phyloP scores from a whole-genome alignment of 176 grass and related monocot genomes.

The Neostapfia colusana region DNA sequence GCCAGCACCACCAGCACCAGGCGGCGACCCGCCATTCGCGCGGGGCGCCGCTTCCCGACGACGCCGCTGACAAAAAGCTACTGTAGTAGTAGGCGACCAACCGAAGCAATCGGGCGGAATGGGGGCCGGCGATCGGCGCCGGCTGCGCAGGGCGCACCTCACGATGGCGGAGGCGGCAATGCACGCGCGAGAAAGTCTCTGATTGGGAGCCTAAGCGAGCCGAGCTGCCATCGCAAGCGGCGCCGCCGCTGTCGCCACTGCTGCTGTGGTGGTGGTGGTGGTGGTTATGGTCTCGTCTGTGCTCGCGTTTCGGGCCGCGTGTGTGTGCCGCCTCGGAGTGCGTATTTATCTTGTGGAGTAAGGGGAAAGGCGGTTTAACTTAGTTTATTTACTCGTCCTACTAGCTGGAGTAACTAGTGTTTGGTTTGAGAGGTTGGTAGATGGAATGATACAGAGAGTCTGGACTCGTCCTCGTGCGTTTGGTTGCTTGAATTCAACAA shows the following conservation, averaged over 20 bases:
- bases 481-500: too few relatives aligned
- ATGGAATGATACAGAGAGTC: too few relatives aligned
- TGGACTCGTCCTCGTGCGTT: too few relatives aligned
- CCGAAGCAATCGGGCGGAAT: background rate
- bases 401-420: too few relatives aligned
- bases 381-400: background rate
- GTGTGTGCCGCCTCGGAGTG: conserved; percentile 40
- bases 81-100: background rate
- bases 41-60: background rate
- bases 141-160: background rate
- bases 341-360: conserved; percentile 50
- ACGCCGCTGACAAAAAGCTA: background rate
- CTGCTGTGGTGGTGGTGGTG: background rate
- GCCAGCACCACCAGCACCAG: background rate
- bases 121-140: background rate
- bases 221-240: background rate
- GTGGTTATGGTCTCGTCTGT: background rate
- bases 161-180: conserved; percentile 17
- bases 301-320: conserved; percentile 38
- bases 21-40: conserved; percentile 40
- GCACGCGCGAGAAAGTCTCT: background rate
- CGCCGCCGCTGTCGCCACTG: background rate
- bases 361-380: conserved; percentile 6
- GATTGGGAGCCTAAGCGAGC: background rate
- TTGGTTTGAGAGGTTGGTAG: too few relatives aligned